Evolutionary conservation across 495 filamentous ascomycete genomes (phyloP).

Genomic region (Talaromyces stipitatus): DNA sequence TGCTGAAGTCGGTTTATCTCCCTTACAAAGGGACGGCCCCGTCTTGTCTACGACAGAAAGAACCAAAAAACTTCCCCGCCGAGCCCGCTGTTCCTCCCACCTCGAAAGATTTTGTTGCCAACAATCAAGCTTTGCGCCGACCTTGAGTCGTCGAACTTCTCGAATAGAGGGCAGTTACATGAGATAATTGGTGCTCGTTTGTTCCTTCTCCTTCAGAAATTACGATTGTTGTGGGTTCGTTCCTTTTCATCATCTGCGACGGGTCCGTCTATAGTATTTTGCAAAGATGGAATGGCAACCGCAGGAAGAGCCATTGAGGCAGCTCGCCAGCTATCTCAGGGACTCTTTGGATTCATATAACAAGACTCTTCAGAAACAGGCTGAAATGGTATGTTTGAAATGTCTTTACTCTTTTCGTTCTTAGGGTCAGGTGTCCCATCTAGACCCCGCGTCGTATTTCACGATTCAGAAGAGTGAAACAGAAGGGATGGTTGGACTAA

Average conservation of each 20-base stretch:
- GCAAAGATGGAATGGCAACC: slow-evolving; percentile 89
- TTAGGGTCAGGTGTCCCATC: background rate
- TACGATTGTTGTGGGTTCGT: background rate
- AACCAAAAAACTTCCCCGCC: slow-evolving; percentile 1
- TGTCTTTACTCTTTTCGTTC: slow-evolving; percentile 1
- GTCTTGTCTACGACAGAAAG: background rate
- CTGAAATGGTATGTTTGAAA: slow-evolving; percentile 38
- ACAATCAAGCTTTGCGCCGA: background rate
- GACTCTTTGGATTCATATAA: slow-evolving; percentile 86
- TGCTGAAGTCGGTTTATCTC: background rate
- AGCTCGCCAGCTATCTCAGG: slow-evolving; percentile 80
- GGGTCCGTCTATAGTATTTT: background rate
- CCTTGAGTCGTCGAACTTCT: background rate
- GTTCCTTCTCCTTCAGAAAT: background rate
- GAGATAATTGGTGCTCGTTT: background rate
- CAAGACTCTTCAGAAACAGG: slow-evolving; percentile 71
- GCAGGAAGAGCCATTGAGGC: slow-evolving; percentile 72
- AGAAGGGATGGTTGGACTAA: slow-evolving; percentile 1
- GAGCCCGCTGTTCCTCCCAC: background rate
- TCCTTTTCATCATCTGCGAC: background rate
- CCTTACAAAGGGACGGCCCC: background rate
- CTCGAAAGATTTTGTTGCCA: background rate
- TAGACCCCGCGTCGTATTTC: slow-evolving; percentile 13
- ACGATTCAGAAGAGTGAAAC: background rate
- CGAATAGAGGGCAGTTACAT: background rate